Conservation (phyloP, 1,139 yeast species). For the Yueomyces sp. region DNA sequence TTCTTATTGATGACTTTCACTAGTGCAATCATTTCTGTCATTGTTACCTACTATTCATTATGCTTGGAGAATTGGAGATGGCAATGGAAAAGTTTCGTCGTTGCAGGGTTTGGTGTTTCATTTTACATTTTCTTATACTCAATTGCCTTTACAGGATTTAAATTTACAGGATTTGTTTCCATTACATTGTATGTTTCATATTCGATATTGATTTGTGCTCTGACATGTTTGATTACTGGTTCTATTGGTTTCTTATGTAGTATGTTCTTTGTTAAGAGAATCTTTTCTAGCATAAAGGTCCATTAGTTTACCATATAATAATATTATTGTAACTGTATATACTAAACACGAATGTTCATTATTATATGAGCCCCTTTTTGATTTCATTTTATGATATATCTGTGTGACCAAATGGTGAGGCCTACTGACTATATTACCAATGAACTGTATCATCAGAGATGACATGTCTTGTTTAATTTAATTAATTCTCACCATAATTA, state of each 20-base stretch:
- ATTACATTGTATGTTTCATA: slow-evolving; percentile 78
- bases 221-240: slow-evolving; percentile 77
- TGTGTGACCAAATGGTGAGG: too few species aligned
- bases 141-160: slow-evolving; percentile 55
- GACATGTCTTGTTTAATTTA: too few species aligned
- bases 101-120: slow-evolving; percentile 78
- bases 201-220: slow-evolving; percentile 54
- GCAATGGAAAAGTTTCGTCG: slow-evolving; percentile 90
- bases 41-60: slow-evolving; percentile 72
- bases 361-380: too few species aligned
- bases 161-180: slow-evolving; percentile 64
- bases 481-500: too few species aligned
- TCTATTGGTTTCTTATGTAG: slow-evolving; percentile 73
- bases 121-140: slow-evolving; percentile 78
- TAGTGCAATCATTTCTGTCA: slow-evolving; percentile 66
- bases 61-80: slow-evolving; percentile 90
- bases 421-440: too few species aligned
- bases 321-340: too few species aligned
- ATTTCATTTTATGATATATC: too few species aligned
- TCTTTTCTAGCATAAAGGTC: slow-evolving; percentile 76
- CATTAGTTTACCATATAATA: slow-evolving; percentile 31
- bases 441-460: too few species aligned
- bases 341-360: too few species aligned
- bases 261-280: slow-evolving; percentile 62
- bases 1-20: slow-evolving; percentile 71